Evolutionary conservation across 1,284 basidiomycete genomes (phyloP).

Genomic region (Leccinum olivaceoglutinosum): DNA sequence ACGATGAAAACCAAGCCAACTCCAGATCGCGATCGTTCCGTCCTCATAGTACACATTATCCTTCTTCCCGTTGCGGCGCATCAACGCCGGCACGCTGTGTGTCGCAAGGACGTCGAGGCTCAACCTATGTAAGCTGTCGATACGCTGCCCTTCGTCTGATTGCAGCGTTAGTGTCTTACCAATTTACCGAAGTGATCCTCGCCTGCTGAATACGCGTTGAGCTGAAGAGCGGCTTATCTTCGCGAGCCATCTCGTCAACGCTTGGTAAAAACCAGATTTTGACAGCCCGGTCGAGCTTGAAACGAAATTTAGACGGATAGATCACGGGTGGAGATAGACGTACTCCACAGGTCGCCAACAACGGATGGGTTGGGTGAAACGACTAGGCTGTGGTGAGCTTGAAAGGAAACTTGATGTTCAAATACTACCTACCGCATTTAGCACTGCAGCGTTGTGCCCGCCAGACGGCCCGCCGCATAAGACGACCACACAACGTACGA

Average conservation of each 20-base stretch:
- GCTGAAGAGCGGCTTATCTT: conserved; percentile 72
- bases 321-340: conserved; percentile 18
- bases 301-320: conserved; percentile 5
- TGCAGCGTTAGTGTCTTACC: conserved; percentile 34
- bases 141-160: not conserved
- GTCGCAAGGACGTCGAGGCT: conserved; percentile 53
- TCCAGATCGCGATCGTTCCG: conserved; percentile 57
- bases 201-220: conserved; percentile 59
- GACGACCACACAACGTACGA: conserved; percentile 58
- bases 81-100: conserved; percentile 53
- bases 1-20: conserved; percentile 59
- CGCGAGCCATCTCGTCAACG: conserved; percentile 40
- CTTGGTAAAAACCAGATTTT: conserved; percentile 62
- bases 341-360: conserved; percentile 74
- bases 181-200: conserved; percentile 57
- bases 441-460: conserved; percentile 63
- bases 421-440: conserved; percentile 48
- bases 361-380: conserved; percentile 55
- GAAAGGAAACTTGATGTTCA: not conserved
- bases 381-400: conserved; percentile 36
- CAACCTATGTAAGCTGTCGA: conserved; percentile 40
- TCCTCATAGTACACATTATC: conserved; percentile 36
- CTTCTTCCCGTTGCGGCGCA: conserved; percentile 35
- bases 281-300: conserved; percentile 61
- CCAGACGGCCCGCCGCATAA: conserved; percentile 65